Conservation (phyloP, 495 filamentous ascomycete species). For the Daldinia decipiens region DNA sequence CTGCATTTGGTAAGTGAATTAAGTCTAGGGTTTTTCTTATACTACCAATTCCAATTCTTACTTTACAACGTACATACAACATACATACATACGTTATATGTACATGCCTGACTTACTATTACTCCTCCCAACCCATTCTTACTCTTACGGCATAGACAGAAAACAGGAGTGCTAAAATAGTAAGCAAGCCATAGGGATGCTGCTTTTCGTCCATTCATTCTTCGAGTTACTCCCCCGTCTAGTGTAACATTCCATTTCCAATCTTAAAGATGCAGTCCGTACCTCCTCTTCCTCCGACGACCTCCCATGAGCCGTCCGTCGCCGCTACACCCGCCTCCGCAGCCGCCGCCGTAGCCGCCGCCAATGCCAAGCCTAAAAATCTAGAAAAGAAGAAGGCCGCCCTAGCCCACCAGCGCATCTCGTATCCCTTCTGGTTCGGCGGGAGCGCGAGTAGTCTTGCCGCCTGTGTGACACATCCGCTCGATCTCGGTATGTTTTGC, state of each 20-base stretch:
- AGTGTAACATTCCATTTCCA: slow-evolving; percentile 34
- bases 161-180: slow-evolving; percentile 20
- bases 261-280: slow-evolving; percentile 37
- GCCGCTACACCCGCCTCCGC: slow-evolving; percentile 12
- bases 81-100: not conserved
- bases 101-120: slow-evolving; percentile 2
- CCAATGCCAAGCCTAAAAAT: slow-evolving; percentile 43
- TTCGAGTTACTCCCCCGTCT: slow-evolving; percentile 32
- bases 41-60: slow-evolving; percentile 19
- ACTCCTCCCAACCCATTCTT: slow-evolving; percentile 19
- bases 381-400: slow-evolving; percentile 46
- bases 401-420: slow-evolving; percentile 52
- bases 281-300: slow-evolving; percentile 32
- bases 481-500: slow-evolving; percentile 75
- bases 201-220: slow-evolving; percentile 36
- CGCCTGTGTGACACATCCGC: slow-evolving; percentile 87
- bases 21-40: slow-evolving; percentile 9
- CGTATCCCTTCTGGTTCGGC: slow-evolving; percentile 94
- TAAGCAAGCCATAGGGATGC: slow-evolving; percentile 43
- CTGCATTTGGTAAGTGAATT: slow-evolving; percentile 38
- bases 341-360: slow-evolving; percentile 21
- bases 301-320: slow-evolving; percentile 33
- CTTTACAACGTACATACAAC: not conserved
- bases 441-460: slow-evolving; percentile 91
- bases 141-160: slow-evolving; percentile 21